Evolutionary conservation across 2,329 filamentous ascomycete genomes (phyloP).

Genomic region (Juglanconis juglandina): DNA sequence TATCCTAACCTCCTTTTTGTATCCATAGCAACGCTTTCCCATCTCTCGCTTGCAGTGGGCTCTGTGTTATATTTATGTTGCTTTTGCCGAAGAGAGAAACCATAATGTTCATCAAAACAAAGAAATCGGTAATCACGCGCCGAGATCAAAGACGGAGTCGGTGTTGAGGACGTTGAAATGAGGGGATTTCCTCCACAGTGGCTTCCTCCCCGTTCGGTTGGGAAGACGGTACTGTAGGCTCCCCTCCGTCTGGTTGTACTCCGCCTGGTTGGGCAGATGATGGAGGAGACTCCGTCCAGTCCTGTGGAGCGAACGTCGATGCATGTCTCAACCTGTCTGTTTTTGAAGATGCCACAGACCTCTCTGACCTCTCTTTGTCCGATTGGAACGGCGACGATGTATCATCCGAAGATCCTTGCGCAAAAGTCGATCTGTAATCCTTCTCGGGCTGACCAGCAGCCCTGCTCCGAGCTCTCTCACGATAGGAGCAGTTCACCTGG

Average conservation of each 20-base stretch:
- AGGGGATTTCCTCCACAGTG: neutral
- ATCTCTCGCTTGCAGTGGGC: neutral
- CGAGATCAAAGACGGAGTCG: neutral
- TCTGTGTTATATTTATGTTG: neutral
- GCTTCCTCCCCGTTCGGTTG: too few species aligned
- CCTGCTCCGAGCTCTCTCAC: neutral
- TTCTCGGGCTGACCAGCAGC: neutral
- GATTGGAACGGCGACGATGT: neutral
- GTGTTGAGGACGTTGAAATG: neutral
- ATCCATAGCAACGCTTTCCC: constrained; percentile 1
- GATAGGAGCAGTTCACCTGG: neutral
- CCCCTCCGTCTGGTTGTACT: neutral
- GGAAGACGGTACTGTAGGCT: neutral
- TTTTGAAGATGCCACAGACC: neutral
- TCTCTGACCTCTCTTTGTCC: neutral
- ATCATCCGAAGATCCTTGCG: neutral
- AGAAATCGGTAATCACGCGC: constrained; percentile 3
- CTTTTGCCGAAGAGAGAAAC: neutral
- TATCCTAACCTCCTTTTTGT: constrained; percentile 8
- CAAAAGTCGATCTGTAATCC: neutral
- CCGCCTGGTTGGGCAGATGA: neutral
- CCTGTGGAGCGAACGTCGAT: neutral
- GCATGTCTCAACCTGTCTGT: neutral
- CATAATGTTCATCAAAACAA: neutral
- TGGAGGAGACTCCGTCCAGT: neutral